Conservation (phyloP, 2,329 filamentous ascomycete species). For the Botrytis fabae region DNA sequence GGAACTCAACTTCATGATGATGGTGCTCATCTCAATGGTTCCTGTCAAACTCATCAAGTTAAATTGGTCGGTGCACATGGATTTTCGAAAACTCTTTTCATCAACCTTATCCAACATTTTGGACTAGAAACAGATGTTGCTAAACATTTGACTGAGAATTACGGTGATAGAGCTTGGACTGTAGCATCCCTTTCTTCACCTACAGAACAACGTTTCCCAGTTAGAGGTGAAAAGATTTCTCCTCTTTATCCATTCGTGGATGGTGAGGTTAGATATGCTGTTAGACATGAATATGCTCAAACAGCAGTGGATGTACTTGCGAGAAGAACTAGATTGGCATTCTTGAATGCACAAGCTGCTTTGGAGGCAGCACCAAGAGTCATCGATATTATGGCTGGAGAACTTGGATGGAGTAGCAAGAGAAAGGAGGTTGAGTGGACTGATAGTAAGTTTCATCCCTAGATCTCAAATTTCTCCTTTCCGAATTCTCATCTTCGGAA, state of each 20-base stretch:
- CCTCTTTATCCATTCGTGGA: slow-evolving; percentile 87
- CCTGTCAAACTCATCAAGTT: slow-evolving; percentile 81
- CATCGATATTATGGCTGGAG: slow-evolving; percentile 85
- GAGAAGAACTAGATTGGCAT: slow-evolving; percentile 79
- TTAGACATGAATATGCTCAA: slow-evolving; percentile 87
- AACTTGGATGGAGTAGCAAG: slow-evolving; percentile 73
- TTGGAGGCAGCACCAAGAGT: slow-evolving; percentile 81
- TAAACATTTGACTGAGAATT: slow-evolving; percentile 81
- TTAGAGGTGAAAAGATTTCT: slow-evolving; percentile 77
- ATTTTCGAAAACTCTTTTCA: slow-evolving; percentile 88
- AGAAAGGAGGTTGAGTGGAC: slow-evolving; percentile 81
- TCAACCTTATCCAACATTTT: slow-evolving; percentile 92
- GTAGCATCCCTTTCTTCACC: slow-evolving; percentile 78
- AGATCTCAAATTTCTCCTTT: neutral
- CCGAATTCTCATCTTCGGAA: neutral
- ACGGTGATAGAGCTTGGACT: slow-evolving; percentile 90
- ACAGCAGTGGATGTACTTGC: slow-evolving; percentile 87
- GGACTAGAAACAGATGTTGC: slow-evolving; percentile 90
- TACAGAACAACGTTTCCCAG: slow-evolving; percentile 78
- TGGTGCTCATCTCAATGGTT: slow-evolving; percentile 67
- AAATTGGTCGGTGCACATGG: slow-evolving; percentile 82
- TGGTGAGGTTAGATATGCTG: slow-evolving; percentile 85
- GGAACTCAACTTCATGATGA: slow-evolving; percentile 71
- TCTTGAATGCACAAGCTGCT: slow-evolving; percentile 88
- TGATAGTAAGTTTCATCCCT: slow-evolving; percentile 56